phyloP scores from a whole-genome alignment of 2,329 filamentous ascomycete genomes.

The Verticillium longisporum region DNA sequence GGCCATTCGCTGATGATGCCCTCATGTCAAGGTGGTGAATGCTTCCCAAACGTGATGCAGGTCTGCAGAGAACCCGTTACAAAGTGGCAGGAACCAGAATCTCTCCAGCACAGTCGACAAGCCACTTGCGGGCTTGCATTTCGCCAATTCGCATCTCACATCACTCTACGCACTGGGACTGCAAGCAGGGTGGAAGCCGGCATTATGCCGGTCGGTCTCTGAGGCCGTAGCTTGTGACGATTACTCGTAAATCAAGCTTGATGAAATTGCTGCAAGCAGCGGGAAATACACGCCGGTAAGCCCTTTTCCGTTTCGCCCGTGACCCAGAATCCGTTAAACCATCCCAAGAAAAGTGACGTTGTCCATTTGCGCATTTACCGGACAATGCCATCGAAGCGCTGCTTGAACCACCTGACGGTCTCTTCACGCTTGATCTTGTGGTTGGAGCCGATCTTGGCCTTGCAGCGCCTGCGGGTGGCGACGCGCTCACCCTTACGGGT shows the following conservation, averaged over 20 bases:
- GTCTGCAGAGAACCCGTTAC: too few species aligned
- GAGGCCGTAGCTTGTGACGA: conserved; percentile 60
- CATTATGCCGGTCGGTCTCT: conserved; percentile 66
- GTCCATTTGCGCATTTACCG: conserved; percentile 59
- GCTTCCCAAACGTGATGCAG: too few species aligned
- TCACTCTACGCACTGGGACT: conserved; percentile 23
- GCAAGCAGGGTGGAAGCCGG: conserved; percentile 46
- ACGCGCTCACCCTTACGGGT: conserved; percentile 98
- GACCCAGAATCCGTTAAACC: conserved; percentile 15
- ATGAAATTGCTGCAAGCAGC: conserved; percentile 30
- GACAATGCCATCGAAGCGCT: conserved; percentile 95
- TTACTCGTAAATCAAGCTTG: conserved; percentile 45
- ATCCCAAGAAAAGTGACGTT: conserved; percentile 15
- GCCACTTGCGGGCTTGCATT: background rate
- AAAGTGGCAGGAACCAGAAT: too few species aligned
- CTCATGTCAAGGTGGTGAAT: too few species aligned
- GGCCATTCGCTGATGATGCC: too few species aligned
- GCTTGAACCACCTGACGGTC: conserved; percentile 94
- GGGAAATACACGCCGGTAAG: conserved; percentile 32
- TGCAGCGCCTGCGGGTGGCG: conserved; percentile 85
- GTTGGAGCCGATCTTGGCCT: conserved; percentile 76
- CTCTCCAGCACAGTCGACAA: too few species aligned
- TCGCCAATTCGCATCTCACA: conserved; percentile 7
- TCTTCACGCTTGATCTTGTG: conserved; percentile 93
- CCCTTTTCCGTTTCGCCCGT: conserved; percentile 25